Conservation (phyloP, 225 moss, liverwort and hornwort species). For the Asterella californica region DNA sequence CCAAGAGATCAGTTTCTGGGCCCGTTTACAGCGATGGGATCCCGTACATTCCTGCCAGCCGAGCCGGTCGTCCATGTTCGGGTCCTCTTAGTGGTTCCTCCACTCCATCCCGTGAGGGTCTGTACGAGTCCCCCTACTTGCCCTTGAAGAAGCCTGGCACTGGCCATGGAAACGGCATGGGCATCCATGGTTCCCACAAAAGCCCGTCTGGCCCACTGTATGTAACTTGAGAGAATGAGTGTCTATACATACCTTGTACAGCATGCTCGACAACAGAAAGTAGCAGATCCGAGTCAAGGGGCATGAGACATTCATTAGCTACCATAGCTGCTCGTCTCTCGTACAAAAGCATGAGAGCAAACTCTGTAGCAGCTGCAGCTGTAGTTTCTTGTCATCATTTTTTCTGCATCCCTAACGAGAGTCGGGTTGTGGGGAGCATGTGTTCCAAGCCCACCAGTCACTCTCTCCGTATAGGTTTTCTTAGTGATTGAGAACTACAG, state of each 20-base stretch:
- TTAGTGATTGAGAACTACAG: too few relatives aligned
- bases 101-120: constrained; percentile 41
- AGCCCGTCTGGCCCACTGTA: constrained; percentile 31
- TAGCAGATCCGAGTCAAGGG: neutral
- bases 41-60: constrained; percentile 22
- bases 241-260: neutral
- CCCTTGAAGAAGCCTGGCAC: constrained; percentile 31
- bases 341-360: neutral
- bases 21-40: constrained; percentile 41
- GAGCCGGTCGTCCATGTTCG: constrained; percentile 22
- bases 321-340: neutral
- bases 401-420: neutral
- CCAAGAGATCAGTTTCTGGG: constrained; percentile 34
- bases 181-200: neutral
- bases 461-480: too few relatives aligned
- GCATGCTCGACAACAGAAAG: neutral
- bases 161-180: neutral
- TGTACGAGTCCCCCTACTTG: constrained; percentile 34
- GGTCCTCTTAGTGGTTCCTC: constrained; percentile 36
- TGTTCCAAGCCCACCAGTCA: too few relatives aligned
- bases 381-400: neutral
- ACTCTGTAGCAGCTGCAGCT: neutral
- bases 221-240: constrained; percentile 20
- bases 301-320: neutral
- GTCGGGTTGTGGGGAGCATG: neutral